These are phyloP conservation scores for Fraxinus latifolia DNA, from an alignment of 305 asterid species.

Conservation along the genomic window DNA sequence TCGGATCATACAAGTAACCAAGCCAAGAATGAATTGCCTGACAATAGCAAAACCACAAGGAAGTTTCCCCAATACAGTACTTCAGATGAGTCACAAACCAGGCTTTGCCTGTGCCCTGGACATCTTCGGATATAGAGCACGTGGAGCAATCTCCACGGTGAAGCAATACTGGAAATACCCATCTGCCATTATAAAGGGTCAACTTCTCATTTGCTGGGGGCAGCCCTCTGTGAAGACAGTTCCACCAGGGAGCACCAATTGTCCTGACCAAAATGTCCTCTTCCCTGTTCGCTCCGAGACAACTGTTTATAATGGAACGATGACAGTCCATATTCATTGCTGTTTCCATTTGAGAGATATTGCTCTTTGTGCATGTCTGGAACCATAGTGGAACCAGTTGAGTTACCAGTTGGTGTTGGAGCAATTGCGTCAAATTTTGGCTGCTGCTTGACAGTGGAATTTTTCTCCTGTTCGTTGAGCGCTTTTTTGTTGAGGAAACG, in stretches of 20 bases:
- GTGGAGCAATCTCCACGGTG: background rate
- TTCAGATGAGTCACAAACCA: background rate
- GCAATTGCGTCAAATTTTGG: slow-evolving; percentile 30
- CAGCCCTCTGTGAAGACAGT: slow-evolving; percentile 30
- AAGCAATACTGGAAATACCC: background rate
- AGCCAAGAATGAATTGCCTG: slow-evolving; percentile 95
- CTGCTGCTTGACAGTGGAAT: slow-evolving; percentile 26
- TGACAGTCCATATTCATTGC: slow-evolving; percentile 20
- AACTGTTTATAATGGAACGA: slow-evolving; percentile 28
- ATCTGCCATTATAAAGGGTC: background rate
- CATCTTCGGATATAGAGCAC: background rate
- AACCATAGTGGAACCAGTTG: slow-evolving; percentile 34
- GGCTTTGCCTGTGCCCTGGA: background rate
- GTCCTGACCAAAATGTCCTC: slow-evolving; percentile 27
- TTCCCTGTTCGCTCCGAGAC: slow-evolving; percentile 30
- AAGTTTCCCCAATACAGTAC: background rate
- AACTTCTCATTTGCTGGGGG: slow-evolving; percentile 44
- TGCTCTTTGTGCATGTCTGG: slow-evolving; percentile 32
- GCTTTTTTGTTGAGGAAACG: slow-evolving; percentile 73
- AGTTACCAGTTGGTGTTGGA: slow-evolving; percentile 31
- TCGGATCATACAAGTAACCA: slow-evolving; percentile 41
- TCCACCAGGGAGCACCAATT: slow-evolving; percentile 45
- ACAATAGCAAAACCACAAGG: slow-evolving; percentile 33
- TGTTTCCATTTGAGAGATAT: slow-evolving; percentile 31
- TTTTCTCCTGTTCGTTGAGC: background rate